These are phyloP conservation scores for Immersiporthe knoxdaviesiana DNA, from an alignment of 2,329 filamentous ascomycete species.

Conservation along the genomic window DNA sequence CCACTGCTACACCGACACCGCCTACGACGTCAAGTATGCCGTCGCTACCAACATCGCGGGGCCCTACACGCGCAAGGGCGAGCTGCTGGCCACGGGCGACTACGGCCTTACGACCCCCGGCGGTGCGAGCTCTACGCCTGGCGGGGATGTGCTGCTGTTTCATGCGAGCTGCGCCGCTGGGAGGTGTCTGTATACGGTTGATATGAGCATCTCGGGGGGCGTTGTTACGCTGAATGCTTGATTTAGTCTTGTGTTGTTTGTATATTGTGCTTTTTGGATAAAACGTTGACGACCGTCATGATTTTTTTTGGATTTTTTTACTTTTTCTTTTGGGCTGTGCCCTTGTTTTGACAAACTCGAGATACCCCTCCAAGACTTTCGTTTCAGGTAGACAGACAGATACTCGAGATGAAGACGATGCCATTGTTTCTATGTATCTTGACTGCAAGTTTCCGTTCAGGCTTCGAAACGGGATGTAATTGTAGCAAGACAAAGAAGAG, in stretches of 20 bases:
- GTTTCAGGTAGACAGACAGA: slow-evolving; percentile 8
- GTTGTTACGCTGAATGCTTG: slow-evolving; percentile 18
- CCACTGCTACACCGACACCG: slow-evolving; percentile 57
- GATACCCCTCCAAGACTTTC: slow-evolving; percentile 27
- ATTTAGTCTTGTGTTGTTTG: neutral
- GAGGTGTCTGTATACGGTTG: slow-evolving; percentile 26
- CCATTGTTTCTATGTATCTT: neutral
- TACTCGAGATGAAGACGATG: neutral
- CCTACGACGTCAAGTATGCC: slow-evolving; percentile 65
- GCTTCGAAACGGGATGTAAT: too few relatives aligned
- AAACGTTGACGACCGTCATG: neutral
- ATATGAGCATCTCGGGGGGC: slow-evolving; percentile 22
- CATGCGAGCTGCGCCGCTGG: slow-evolving; percentile 23
- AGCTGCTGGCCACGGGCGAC: slow-evolving; percentile 18
- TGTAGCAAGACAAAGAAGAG: too few relatives aligned
- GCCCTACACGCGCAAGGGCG: slow-evolving; percentile 23
- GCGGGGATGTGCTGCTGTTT: slow-evolving; percentile 25
- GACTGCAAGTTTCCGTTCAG: neutral
- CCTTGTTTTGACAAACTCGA: neutral
- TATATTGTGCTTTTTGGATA: neutral
- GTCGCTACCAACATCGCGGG: slow-evolving; percentile 34
- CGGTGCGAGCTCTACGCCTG: slow-evolving; percentile 23
- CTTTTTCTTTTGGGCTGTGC: neutral
- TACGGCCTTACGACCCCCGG: slow-evolving; percentile 27
- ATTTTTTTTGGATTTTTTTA: too few relatives aligned